A percentile compares a stretch with the other conserved stretches of the same genome.
These are phyloP conservation scores for Acer campestre DNA, from an alignment of 345 rosid genomes.

Conservation along the genomic window DNA sequence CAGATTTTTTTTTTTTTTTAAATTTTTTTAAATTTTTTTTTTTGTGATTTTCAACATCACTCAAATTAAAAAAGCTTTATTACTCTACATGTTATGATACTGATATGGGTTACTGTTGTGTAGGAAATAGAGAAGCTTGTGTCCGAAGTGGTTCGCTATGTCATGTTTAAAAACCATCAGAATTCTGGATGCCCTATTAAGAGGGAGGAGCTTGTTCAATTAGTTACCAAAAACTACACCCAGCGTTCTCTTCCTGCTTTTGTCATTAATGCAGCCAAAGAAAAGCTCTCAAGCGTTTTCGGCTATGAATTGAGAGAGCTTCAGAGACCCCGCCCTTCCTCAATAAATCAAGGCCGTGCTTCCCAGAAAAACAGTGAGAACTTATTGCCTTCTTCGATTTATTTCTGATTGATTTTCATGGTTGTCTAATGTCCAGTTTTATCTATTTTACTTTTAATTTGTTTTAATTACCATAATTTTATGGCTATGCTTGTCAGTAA, in stretches of 20 bases:
- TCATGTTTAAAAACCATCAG: slow-evolving; percentile 78
- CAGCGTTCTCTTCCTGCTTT: slow-evolving; percentile 65
- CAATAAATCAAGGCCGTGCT: slow-evolving; percentile 48
- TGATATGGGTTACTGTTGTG: background rate
- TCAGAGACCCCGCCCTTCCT: slow-evolving; percentile 62
- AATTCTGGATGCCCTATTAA: slow-evolving; percentile 82
- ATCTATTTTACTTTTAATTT: background rate
- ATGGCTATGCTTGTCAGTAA: too few relatives aligned
- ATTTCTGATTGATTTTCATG: background rate
- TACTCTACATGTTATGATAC: background rate
- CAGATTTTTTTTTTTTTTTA: background rate
- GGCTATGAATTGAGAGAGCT: slow-evolving; percentile 87
- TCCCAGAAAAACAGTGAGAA: slow-evolving; percentile 56
- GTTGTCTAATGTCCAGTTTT: background rate
- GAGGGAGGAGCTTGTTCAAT: slow-evolving; percentile 87
- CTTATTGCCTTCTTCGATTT: background rate
- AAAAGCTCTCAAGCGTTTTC: slow-evolving; percentile 60
- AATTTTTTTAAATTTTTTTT: background rate
- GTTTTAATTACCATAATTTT: too few relatives aligned
- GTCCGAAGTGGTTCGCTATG: slow-evolving; percentile 77
- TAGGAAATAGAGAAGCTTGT: slow-evolving; percentile 94
- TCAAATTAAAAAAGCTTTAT: background rate
- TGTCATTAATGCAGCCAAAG: slow-evolving; percentile 69
- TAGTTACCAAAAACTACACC: slow-evolving; percentile 72
- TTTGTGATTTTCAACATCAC: background rate